Percentiles rank a stretch among this genome's conserved stretches.
Evolutionary conservation across 306 rosid genomes (phyloP).

Genomic region (Fagus crenata): DNA sequence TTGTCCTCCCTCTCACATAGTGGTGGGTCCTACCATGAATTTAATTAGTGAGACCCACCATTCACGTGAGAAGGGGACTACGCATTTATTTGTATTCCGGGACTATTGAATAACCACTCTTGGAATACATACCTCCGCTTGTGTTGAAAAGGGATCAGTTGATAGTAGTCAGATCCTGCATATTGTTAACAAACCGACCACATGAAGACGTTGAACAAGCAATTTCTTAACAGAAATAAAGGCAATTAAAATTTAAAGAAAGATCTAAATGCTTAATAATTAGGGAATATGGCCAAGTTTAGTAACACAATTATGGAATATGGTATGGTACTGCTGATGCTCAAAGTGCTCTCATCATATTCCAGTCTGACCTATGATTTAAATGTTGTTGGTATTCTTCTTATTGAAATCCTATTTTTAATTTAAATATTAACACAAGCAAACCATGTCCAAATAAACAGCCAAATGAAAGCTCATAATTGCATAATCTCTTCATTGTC

Average conservation of each 20-base stretch:
- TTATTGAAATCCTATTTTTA: neutral
- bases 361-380: neutral
- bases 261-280: neutral
- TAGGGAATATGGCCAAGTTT: too few relatives aligned
- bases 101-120: neutral
- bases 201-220: conserved; percentile 22
- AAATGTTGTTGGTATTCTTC: neutral
- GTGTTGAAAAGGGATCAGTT: neutral
- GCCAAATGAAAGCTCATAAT: conserved; percentile 14
- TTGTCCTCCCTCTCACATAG: too few relatives aligned
- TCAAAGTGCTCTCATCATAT: neutral
- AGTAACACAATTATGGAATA: neutral
- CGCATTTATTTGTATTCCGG: too few relatives aligned
- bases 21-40: too few relatives aligned
- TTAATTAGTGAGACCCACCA: too few relatives aligned
- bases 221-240: neutral
- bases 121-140: neutral
- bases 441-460: neutral
- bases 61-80: too few relatives aligned
- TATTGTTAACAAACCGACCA: neutral
- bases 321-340: neutral
- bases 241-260: neutral
- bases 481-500: conserved; percentile 3
- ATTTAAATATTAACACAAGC: neutral
- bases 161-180: neutral